phyloP scores from a whole-genome alignment of 805 yeast species.

The Tetrapisispora namnaoensis region DNA sequence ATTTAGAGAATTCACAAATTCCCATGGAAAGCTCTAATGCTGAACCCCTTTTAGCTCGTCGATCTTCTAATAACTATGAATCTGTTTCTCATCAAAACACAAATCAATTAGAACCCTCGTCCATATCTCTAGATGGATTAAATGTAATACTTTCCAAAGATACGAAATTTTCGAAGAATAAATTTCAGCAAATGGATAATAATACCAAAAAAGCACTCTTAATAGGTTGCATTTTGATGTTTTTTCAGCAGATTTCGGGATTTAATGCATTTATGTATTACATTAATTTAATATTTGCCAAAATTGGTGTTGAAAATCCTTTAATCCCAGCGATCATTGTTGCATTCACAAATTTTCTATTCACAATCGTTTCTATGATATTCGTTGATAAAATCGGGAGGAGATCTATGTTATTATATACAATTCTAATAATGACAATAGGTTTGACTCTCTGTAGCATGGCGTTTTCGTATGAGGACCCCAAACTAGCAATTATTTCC shows the following conservation, averaged over 20 bases:
- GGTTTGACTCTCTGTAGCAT: constrained; percentile 28
- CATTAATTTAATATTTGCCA: constrained; percentile 46
- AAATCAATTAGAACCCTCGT: neutral
- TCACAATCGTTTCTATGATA: constrained; percentile 43
- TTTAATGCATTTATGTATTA: constrained; percentile 56
- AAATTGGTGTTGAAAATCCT: constrained; percentile 32
- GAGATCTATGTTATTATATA: constrained; percentile 34
- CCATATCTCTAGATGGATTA: neutral
- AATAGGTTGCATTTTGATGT: constrained; percentile 43
- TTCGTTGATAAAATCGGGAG: constrained; percentile 44
- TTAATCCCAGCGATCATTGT: constrained; percentile 44
- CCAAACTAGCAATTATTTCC: constrained; percentile 22
- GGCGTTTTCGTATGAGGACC: constrained; percentile 19
- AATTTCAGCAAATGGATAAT: neutral
- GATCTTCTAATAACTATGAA: neutral
- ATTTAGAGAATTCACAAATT: neutral
- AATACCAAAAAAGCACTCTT: constrained; percentile 32
- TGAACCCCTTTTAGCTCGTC: neutral
- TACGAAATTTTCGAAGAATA: neutral
- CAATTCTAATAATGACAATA: constrained; percentile 33
- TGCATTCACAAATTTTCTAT: constrained; percentile 45
- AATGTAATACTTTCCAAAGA: neutral
- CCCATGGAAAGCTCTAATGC: neutral
- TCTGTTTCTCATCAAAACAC: neutral
- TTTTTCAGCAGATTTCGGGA: constrained; percentile 53